phyloP scores from a whole-genome alignment of 108 stramenopile genomes.

The Cyclostephanos tholiformis region DNA sequence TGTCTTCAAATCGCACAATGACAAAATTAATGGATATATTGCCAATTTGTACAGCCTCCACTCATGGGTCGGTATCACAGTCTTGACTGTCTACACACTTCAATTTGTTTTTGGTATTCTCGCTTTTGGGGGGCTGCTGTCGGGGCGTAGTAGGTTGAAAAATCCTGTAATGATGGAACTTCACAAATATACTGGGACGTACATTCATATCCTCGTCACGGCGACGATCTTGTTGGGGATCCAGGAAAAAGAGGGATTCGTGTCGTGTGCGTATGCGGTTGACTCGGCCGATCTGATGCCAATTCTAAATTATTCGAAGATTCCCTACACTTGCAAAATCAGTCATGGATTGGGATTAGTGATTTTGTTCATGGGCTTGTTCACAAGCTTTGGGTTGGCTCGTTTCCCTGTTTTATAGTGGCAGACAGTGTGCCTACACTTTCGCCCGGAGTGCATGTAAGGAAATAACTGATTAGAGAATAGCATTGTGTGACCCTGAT shows the following conservation, averaged over 20 bases:
- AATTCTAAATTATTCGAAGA: conserved; percentile 42
- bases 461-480: too few species aligned
- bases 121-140: conserved; percentile 37
- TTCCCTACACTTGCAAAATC: conserved; percentile 61
- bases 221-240: conserved; percentile 72
- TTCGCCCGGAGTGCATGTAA: not conserved
- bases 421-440: not conserved
- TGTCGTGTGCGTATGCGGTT: conserved; percentile 65
- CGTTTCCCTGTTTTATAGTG: not conserved
- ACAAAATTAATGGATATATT: conserved; percentile 61
- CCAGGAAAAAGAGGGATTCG: conserved; percentile 79
- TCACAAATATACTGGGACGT: conserved; percentile 58
- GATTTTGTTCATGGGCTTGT: conserved; percentile 46
- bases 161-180: conserved; percentile 51
- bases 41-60: conserved; percentile 82
- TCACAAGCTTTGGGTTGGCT: conserved; percentile 47
- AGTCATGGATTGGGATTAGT: conserved; percentile 60
- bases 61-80: conserved; percentile 72
- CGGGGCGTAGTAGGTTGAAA: conserved; percentile 24
- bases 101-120: conserved; percentile 56
- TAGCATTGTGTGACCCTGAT: not conserved
- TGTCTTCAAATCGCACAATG: conserved; percentile 77
- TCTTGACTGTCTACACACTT: conserved; percentile 53
- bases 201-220: conserved; percentile 52
- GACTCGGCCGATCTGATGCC: conserved; percentile 53